Evolutionary conservation across 2,329 filamentous ascomycete genomes (phyloP).

Genomic region (Colletotrichum horii): DNA sequence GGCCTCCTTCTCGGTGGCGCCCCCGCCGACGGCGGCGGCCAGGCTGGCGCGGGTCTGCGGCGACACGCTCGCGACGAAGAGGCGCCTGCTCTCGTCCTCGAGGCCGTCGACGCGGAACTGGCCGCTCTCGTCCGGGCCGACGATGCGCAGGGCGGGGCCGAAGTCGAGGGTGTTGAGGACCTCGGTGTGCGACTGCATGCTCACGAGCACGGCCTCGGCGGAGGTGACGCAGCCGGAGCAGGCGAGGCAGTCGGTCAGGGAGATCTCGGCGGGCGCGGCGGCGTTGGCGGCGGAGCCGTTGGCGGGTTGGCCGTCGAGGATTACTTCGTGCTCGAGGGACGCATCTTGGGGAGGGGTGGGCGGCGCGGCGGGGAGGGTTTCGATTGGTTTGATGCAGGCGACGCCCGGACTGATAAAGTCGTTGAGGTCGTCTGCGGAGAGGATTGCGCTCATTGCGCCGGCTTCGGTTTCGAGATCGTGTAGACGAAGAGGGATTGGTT

Average conservation of each 20-base stretch:
- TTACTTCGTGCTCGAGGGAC: slow-evolving; percentile 77
- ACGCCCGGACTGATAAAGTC: slow-evolving; percentile 98
- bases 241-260: slow-evolving; percentile 94
- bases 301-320: slow-evolving; percentile 81
- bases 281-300: slow-evolving; percentile 46
- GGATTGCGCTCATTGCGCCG: slow-evolving; percentile 89
- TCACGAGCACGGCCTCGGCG: slow-evolving; percentile 95
- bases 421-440: slow-evolving; percentile 95
- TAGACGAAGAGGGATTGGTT: background rate
- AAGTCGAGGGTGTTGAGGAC: slow-evolving; percentile 83
- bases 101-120: slow-evolving; percentile 52
- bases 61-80: slow-evolving; percentile 92
- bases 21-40: slow-evolving; percentile 79
- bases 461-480: background rate
- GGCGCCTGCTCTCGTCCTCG: slow-evolving; percentile 66
- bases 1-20: slow-evolving; percentile 73
- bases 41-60: slow-evolving; percentile 90
- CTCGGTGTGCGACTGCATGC: slow-evolving; percentile 90
- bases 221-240: slow-evolving; percentile 98
- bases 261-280: slow-evolving; percentile 84
- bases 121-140: slow-evolving; percentile 35
- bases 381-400: slow-evolving; percentile 96
- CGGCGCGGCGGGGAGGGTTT: slow-evolving; percentile 77
- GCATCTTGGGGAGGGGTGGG: slow-evolving; percentile 37
- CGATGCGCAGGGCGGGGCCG: slow-evolving; percentile 53